Conservation (phyloP, 495 filamentous ascomycete species). For the Xylaria palmicola region DNA sequence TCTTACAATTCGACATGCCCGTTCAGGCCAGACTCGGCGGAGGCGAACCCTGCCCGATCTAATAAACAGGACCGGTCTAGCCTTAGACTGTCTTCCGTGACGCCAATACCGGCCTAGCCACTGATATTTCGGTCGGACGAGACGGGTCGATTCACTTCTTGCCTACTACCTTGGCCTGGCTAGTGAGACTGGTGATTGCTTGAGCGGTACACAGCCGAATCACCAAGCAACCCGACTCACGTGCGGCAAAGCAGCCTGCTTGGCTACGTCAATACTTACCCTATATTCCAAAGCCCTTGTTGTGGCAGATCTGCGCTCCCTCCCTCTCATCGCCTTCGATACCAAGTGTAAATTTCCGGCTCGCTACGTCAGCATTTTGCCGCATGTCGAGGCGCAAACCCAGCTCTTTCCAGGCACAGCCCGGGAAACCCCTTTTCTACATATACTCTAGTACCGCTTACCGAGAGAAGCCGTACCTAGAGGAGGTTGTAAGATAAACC, state of each 20-base stretch:
- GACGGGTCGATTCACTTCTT: not conserved
- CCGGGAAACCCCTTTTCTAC: not conserved
- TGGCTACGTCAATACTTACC: not conserved
- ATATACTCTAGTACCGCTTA: constrained; percentile 10
- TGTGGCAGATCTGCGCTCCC: not conserved
- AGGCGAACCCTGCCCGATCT: not conserved
- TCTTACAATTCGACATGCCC: not conserved
- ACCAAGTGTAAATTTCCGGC: constrained; percentile 4
- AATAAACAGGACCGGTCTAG: not conserved
- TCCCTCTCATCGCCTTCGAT: not conserved
- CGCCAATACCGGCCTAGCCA: not conserved
- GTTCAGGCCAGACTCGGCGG: not conserved
- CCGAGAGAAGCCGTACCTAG: not conserved
- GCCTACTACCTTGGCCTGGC: not conserved
- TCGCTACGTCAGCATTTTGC: constrained; percentile 5
- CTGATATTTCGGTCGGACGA: not conserved
- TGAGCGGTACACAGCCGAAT: constrained; percentile 6
- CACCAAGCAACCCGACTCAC: constrained; percentile 1
- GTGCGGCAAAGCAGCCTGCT: not conserved
- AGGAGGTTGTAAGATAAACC: not conserved
- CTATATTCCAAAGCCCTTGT: not conserved
- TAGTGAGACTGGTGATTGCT: constrained; percentile 7
- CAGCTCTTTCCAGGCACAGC: constrained; percentile 11
- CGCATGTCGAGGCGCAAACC: constrained; percentile 9
- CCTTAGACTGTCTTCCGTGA: not conserved